Base-by-base conservation (phyloP, 805 yeast species). In the Candida odintsovae region DNA sequence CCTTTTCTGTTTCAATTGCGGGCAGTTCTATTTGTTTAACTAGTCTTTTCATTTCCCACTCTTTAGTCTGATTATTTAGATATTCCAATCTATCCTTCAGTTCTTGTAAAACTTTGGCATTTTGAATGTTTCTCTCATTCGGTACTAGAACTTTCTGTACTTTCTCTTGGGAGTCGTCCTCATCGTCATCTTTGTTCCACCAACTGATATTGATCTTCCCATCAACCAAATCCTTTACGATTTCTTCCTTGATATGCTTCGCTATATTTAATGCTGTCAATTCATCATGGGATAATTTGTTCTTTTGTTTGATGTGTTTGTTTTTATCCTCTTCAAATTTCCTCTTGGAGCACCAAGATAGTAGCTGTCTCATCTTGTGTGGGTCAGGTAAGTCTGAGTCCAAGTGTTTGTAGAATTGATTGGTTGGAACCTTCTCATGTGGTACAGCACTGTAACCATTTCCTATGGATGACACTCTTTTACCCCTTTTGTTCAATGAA, bases 391-490 rank as follows among this genome's bases (percentile, higher is more conserved):
- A 54, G 31, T 75, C 73, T 6, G 69, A 61, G 51, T 84, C 86
- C 28, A 86, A 62, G 55, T 80, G 81, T 56, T 83, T 83, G 60
- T 75, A 79, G 55, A 79, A 79, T 44, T 80, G 81, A 10, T 65
- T 54, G 0, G 71, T 67, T 0, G 78, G 72, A 1, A 86, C 77
- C 40, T 78, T 81, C 1, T 72, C 69, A 59, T 85, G 90, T 2
- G 90, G 90, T 26, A 73, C 75, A 0, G 83, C 86, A 2, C 69
- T 71, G 53, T 78, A 79, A 3, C 90, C 92, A 56, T 82, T 83
- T 2, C 90, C 90, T 7, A 85, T 76, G 0, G 90, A 82, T 57
- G 86, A 84, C 2, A 82, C 77, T 25, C 94, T 64, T 55, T 82
- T 83, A 8, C 94, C 94, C 29, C 94, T 67, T 44, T 76, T 74